Evolutionary conservation across 75 land plant species (phyloP), one percentile per base, ranked within the genome.

Genomic region (Cupressus sempervirens): DNA sequence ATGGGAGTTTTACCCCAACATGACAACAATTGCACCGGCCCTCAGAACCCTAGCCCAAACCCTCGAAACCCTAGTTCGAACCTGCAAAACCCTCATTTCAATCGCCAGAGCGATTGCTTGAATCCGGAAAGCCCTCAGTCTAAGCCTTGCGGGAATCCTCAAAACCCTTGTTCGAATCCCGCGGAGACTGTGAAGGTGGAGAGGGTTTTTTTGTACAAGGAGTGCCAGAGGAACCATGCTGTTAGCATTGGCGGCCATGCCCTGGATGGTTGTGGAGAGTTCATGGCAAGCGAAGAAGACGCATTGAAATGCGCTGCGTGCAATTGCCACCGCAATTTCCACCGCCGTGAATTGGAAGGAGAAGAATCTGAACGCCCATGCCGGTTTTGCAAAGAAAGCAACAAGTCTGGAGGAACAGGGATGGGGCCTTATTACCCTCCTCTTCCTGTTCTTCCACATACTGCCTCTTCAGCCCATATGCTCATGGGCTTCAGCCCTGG

Each of bases 301-400:
- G 87, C 91, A 13, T 90, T 94, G 10, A 91, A 89, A 74, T 94
- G 96, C 86, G 96, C 95, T 13, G 96, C 96, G 72, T 94, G 96
- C 81, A 88, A 88, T 56, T 94, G 94, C 86, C 94, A 93, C 86
- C 84, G 94, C 32, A 93, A 92, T 89, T 93, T 93, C 75, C 96
- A 94, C 89, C 93, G 93, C 29, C 80, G 86, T 20, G 86, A 84
- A 36, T 0, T n/a, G 35, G 82, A 84, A 35, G 83, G 62, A 7
- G 53, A 48, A 38, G 77, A n/a, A 20, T 41, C 13, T 35, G 32
- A 11, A n/a, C 62, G 9, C 34, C 83, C 62, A 15, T 82, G 62
- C 83, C 6, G 12, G 6, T 43, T 80, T 43, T 80, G 82, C 40
- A 32, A 29, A 10, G 35, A 29, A 32, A 32, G 1, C 13, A 10